phyloP scores from a whole-genome alignment of 2,329 filamentous ascomycete species.

The Microsporum ferrugineum region DNA sequence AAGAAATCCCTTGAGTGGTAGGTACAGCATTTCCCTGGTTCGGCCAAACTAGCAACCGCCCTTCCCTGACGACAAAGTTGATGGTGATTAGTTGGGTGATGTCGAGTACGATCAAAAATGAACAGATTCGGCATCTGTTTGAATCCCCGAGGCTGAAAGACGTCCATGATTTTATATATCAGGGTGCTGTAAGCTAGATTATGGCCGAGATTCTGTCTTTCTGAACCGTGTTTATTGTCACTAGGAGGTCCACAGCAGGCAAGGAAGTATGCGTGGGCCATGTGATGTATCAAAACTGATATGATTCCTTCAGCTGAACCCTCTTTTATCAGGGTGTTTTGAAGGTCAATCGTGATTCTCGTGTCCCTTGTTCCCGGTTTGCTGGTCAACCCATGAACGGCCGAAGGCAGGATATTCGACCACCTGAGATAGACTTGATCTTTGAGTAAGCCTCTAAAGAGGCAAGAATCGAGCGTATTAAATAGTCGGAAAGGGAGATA shows the following conservation, averaged over 20 bases:
- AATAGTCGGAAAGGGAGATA: conserved; percentile 12
- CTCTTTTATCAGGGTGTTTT: background rate
- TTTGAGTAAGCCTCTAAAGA: conserved; percentile 16
- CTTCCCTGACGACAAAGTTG: background rate
- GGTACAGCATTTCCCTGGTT: background rate
- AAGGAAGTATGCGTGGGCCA: conserved; percentile 16
- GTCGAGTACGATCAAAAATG: background rate
- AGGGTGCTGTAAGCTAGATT: conserved; percentile 13
- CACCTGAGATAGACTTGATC: conserved; percentile 12
- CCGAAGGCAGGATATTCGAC: background rate
- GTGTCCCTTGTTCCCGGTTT: conserved; percentile 7
- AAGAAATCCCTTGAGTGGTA: background rate
- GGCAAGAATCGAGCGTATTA: conserved; percentile 10
- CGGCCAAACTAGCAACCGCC: background rate
- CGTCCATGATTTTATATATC: conserved; percentile 9
- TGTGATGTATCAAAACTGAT: conserved; percentile 14
- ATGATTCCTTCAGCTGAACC: background rate
- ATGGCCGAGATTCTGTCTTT: conserved; percentile 11
- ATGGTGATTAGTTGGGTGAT: background rate
- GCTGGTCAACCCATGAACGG: conserved; percentile 8
- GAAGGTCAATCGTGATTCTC: conserved; percentile 11
- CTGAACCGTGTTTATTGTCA: background rate
- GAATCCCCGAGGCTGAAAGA: background rate
- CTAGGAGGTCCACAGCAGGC: conserved; percentile 13
- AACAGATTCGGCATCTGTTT: conserved; percentile 4